phyloP scores from a whole-genome alignment of 116 monocot species.

The Phalaenopsis hybrid region DNA sequence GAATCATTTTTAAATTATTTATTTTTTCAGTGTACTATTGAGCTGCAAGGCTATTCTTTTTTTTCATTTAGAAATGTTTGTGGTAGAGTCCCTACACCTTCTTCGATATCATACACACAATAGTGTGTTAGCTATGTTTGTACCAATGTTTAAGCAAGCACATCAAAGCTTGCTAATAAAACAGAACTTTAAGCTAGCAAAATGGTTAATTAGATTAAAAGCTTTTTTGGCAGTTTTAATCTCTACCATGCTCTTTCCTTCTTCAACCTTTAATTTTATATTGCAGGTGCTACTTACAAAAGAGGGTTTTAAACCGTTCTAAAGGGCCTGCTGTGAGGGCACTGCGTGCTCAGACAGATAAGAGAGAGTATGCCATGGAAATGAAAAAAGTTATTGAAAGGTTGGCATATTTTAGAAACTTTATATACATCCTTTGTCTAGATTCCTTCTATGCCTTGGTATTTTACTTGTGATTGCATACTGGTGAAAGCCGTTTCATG shows the following conservation, averaged over 20 bases:
- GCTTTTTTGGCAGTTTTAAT: neutral
- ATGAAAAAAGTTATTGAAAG: slow-evolving; percentile 96
- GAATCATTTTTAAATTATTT: neutral
- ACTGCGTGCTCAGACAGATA: slow-evolving; percentile 97
- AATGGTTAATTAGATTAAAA: neutral
- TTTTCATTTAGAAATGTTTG: neutral
- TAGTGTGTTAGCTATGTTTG: too few species aligned
- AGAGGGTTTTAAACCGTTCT: slow-evolving; percentile 81
- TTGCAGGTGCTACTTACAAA: slow-evolving; percentile 91
- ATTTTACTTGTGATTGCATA: neutral
- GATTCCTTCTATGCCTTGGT: neutral
- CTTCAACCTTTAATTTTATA: neutral
- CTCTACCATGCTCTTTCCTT: neutral
- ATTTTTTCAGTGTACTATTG: neutral
- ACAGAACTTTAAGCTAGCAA: neutral
- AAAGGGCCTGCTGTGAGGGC: slow-evolving; percentile 97
- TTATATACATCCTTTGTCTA: neutral
- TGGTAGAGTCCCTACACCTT: neutral
- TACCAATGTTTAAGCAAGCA: neutral
- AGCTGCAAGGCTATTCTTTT: neutral
- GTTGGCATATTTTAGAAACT: slow-evolving; percentile 20
- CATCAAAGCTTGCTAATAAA: neutral
- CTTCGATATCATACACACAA: neutral
- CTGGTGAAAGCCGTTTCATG: neutral
- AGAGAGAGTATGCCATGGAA: slow-evolving; percentile 99